Base-by-base conservation (phyloP, 768 basidiomycete genomes). In the Kwoniella bestiolae region DNA sequence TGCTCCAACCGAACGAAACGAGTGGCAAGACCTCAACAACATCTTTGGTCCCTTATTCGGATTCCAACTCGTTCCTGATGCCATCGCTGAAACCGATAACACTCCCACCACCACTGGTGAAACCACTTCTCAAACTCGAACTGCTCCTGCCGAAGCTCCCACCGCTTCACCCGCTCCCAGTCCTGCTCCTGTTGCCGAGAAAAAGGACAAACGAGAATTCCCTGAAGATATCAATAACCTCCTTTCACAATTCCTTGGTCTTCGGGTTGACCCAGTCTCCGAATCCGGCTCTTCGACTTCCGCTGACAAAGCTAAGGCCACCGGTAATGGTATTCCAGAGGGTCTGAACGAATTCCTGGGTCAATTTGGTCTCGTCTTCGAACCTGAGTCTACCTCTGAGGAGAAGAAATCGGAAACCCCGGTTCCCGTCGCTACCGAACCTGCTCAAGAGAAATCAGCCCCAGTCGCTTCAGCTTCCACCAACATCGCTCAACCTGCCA, bases 291-390 rank as follows among this genome's bases (percentile, higher is more conserved):
- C 45, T 1, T 47, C 56, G 11, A 26, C 62, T 23, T 46, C 58
- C 28, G 52, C 35, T 2, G 35, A 32, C 21, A 25, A 46, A 23
- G 56, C 45, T 25, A 61, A 53, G 29, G 26, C 29, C 9, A 50
- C 57, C 28, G 58, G 47, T 9, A 53, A 53, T 29, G 62, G 32
- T 34, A 50, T 73, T 49, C 71, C 72, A n/a, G 49, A 64, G 12
- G 75, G 75, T 45, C 56, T 77, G 31, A 77, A 77, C 70, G 67
- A 75, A 49, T 63, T 77, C 58, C 72, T 77, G 16, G 59, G 58
- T 52, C 71, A 70, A 53, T 77, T 75, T 59, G 76, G 76, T 32
- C 63, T 77, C 25, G 73, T 67, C 25, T 77, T 77, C 51, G 71
- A 73, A 53, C 73, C 73, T 35, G 66, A 59, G 14, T 41, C 55